Percentiles rank a stretch among this genome's conserved stretches.
Evolutionary conservation across 352 stramenopile species (phyloP).

Genomic region (Blastocystis sp.): DNA sequence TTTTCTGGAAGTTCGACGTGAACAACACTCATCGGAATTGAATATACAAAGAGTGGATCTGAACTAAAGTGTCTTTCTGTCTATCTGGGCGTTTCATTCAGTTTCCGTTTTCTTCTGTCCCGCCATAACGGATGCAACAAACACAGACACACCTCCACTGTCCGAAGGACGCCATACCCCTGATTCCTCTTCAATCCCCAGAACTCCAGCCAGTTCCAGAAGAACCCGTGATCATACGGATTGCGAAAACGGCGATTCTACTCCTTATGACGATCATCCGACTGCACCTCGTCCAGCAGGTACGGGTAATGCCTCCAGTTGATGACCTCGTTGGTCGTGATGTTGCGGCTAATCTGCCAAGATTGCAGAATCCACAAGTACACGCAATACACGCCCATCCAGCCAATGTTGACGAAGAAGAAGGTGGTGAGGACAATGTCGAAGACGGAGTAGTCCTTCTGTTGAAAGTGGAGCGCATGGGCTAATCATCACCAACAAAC

Average conservation of each 20-base stretch:
- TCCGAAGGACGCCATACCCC: constrained; percentile 41
- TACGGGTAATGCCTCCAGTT: constrained; percentile 70
- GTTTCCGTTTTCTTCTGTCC: not conserved
- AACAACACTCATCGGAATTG: not conserved
- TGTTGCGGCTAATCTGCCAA: constrained; percentile 53
- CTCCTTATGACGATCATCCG: not conserved
- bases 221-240: constrained; percentile 64
- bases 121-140: not conserved
- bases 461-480: not conserved
- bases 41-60: not conserved
- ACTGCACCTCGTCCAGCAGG: constrained; percentile 41
- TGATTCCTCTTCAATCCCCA: constrained; percentile 52
- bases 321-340: constrained; percentile 65
- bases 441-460: not conserved
- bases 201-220: constrained; percentile 68
- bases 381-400: constrained; percentile 54
- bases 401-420: constrained; percentile 56
- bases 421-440: not conserved
- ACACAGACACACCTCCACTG: constrained; percentile 19
- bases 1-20: not conserved
- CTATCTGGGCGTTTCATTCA: not conserved
- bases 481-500: not conserved
- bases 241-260: constrained; percentile 66
- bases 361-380: constrained; percentile 49
- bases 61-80: not conserved